A percentile compares a stretch with the other conserved stretches of the same genome.
Conservation (phyloP, 306 rosid genomes). For the Cicer pinnatifidum region DNA sequence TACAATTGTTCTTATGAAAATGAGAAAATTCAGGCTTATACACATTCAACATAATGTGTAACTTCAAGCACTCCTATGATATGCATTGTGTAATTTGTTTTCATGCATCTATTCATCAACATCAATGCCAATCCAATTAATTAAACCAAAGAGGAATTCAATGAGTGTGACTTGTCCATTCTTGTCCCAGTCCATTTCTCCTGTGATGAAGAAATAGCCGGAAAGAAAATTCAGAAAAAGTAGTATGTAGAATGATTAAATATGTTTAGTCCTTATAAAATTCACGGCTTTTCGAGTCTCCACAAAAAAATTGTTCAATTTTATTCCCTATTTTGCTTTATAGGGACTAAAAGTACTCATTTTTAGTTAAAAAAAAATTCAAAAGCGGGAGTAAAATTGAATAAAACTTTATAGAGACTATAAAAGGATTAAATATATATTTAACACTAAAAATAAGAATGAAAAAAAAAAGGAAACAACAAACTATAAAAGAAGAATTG, state of each 20-base stretch:
- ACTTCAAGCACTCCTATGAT: conserved; percentile 20
- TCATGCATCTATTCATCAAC: conserved; percentile 58
- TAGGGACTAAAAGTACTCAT: no score
- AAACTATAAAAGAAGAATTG: conserved; percentile 19
- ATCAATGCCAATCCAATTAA: conserved; percentile 84
- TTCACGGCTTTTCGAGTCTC: no score
- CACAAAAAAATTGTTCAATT: no score
- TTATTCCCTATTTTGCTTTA: no score
- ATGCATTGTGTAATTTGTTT: conserved; percentile 24
- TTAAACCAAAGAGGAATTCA: conserved; percentile 84
- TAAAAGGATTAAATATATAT: no score
- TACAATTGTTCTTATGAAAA: conserved; percentile 17
- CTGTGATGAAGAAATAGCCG: conserved; percentile 47
- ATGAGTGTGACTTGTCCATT: conserved; percentile 78
- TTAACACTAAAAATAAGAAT: not conserved
- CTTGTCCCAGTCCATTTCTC: conserved; percentile 90
- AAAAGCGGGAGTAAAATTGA: no score
- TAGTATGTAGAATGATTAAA: no score
- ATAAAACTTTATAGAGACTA: no score
- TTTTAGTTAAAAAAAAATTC: no score
- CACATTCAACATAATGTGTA: conserved; percentile 34
- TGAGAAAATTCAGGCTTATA: conserved; percentile 33
- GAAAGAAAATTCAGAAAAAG: conserved; percentile 9
- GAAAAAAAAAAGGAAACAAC: conserved; percentile 23
- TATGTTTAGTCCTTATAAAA: no score